phyloP scores from a whole-genome alignment of 768 basidiomycete species.

The Agrocybe chaxingu region DNA sequence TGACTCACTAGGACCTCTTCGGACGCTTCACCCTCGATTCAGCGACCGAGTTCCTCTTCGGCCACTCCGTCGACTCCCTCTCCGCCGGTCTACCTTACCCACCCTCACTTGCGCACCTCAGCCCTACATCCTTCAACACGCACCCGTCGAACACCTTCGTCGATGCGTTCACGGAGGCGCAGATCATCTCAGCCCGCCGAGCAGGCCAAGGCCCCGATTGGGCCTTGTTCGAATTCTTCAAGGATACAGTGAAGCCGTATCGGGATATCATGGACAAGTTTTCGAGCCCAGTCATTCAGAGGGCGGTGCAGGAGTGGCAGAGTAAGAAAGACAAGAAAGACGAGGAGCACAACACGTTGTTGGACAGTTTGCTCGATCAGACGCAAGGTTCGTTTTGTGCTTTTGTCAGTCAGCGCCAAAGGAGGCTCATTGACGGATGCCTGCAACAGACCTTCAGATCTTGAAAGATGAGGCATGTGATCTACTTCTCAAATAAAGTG shows the following conservation, averaged over 20 bases:
- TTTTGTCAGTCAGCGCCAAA: too few relatives aligned
- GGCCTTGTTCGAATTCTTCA: constrained; percentile 43
- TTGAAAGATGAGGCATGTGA: constrained; percentile 35
- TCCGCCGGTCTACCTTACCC: constrained; percentile 49
- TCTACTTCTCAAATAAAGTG: not conserved
- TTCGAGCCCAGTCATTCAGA: constrained; percentile 44
- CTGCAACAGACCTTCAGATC: constrained; percentile 18
- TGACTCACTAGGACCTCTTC: constrained; percentile 31
- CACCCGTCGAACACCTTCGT: constrained; percentile 35
- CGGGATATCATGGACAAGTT: constrained; percentile 43
- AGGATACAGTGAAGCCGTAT: constrained; percentile 37
- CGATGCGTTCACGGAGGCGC: constrained; percentile 43
- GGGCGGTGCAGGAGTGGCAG: constrained; percentile 36
- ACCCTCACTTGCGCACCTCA: constrained; percentile 17
- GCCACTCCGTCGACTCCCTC: constrained; percentile 45
- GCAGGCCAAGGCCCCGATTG: constrained; percentile 29
- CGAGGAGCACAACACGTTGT: not conserved
- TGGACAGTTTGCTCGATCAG: too few relatives aligned
- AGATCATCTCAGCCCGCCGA: constrained; percentile 32
- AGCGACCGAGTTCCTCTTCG: constrained; percentile 59
- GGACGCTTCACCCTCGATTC: constrained; percentile 60
- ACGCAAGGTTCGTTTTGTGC: too few relatives aligned
- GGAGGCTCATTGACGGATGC: too few relatives aligned
- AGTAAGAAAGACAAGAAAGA: constrained; percentile 2
- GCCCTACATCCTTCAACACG: constrained; percentile 26